These are phyloP conservation scores for Acanthamoeba triangularis DNA, from an alignment of 208 protist species.

Conservation along the genomic window DNA sequence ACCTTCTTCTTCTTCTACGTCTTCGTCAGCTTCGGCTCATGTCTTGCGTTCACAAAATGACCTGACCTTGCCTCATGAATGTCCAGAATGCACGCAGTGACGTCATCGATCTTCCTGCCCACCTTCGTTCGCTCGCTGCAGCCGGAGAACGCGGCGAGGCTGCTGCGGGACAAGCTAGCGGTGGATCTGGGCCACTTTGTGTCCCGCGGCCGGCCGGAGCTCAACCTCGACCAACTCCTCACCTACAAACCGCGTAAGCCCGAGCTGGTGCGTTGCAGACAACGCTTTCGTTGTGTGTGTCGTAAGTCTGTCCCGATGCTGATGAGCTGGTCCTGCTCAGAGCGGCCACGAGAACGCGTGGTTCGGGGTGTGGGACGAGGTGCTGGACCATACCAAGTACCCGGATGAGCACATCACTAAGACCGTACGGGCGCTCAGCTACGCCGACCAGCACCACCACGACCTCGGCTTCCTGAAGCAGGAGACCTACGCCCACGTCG, in stretches of 20 bases:
- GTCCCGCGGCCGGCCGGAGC: not conserved
- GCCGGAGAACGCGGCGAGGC: not conserved
- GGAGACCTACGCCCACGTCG: not conserved
- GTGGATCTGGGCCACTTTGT: conserved; percentile 40
- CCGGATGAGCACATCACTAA: conserved; percentile 45
- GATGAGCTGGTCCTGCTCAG: too few species aligned
- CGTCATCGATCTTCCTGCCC: conserved; percentile 47
- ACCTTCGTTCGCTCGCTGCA: not conserved
- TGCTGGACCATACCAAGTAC: not conserved
- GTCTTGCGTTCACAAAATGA: too few species aligned
- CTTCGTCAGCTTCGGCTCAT: not conserved
- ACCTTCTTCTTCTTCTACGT: not conserved
- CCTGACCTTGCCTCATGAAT: too few species aligned
- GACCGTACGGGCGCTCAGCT: conserved; percentile 30
- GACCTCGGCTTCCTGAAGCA: conserved; percentile 35
- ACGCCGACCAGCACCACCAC: conserved; percentile 51
- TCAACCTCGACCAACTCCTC: conserved; percentile 41
- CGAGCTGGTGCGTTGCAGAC: not conserved
- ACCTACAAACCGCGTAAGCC: conserved; percentile 2
- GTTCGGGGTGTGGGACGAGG: not conserved
- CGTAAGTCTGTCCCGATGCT: too few species aligned
- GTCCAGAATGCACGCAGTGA: conserved; percentile 8
- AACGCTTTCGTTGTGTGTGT: not conserved
- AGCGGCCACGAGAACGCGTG: not conserved
- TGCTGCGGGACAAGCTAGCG: conserved; percentile 28